phyloP scores from a whole-genome alignment of 2,329 filamentous ascomycete genomes.

The Coniosporium tulheliwenetii region DNA sequence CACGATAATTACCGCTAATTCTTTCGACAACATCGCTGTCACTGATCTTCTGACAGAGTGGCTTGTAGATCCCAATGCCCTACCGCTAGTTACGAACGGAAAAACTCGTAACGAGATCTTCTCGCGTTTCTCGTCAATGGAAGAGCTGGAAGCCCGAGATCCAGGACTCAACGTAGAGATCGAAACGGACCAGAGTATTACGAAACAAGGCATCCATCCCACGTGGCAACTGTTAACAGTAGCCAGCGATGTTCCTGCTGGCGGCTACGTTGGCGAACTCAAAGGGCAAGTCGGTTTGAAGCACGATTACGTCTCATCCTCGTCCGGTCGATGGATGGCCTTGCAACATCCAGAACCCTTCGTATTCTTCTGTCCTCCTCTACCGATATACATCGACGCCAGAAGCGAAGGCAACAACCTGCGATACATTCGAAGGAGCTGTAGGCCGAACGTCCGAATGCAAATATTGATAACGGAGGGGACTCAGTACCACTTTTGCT shows the following conservation, averaged over 20 bases:
- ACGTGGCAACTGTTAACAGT: slow-evolving; percentile 56
- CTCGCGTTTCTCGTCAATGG: slow-evolving; percentile 40
- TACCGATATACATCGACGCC: slow-evolving; percentile 89
- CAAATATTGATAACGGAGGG: slow-evolving; percentile 70
- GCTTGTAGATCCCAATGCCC: slow-evolving; percentile 57
- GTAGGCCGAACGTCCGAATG: slow-evolving; percentile 73
- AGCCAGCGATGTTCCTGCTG: slow-evolving; percentile 31
- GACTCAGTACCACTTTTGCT: slow-evolving; percentile 81
- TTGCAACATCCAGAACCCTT: slow-evolving; percentile 36
- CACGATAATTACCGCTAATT: slow-evolving; percentile 50
- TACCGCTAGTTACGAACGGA: slow-evolving; percentile 53
- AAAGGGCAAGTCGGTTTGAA: slow-evolving; percentile 39
- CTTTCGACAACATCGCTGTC: slow-evolving; percentile 60
- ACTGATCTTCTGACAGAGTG: slow-evolving; percentile 62
- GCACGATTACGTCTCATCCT: slow-evolving; percentile 30
- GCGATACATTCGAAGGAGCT: slow-evolving; percentile 84
- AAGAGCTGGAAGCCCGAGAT: slow-evolving; percentile 35
- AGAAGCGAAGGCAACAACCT: slow-evolving; percentile 71
- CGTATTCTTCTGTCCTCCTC: slow-evolving; percentile 57
- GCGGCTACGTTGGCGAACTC: slow-evolving; percentile 52
- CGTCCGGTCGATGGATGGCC: slow-evolving; percentile 28
- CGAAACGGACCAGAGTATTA: slow-evolving; percentile 31
- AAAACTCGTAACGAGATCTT: slow-evolving; percentile 53
- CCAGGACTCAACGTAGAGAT: slow-evolving; percentile 37
- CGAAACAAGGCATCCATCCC: slow-evolving; percentile 40